Evolutionary conservation across 768 basidiomycete species (phyloP), one percentile per base, ranked within the genome.

Genomic region (Rhodotorula toruloides): DNA sequence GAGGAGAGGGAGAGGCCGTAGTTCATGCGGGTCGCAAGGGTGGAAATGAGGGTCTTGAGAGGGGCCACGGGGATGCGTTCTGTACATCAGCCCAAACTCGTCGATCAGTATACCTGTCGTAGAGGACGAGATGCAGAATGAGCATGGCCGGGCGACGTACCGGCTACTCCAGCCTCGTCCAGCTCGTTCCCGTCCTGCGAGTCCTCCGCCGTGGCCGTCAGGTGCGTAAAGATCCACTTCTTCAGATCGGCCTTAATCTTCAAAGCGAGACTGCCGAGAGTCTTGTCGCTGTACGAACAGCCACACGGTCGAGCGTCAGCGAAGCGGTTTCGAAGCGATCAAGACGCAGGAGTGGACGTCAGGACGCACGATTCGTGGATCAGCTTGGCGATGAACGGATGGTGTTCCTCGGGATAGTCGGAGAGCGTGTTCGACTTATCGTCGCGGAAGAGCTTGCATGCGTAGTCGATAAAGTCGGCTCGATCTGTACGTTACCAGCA

Each of bases 361-460:
- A 8, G 25, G 17, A 44, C 80, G 58, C 55, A 90, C 91, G 90
- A 91, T 79, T 94, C 91, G 70, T 91, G 88, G 1, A 84, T 84
- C 46, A 91, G 77, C 76, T 91, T 91, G 10, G 85, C 90, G 71
- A 94, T 83, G 32, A 93, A 78, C 2, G 89, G 84, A 68, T 79
- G 81, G 75, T 91, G 82, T 66, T 87, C 84, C 8, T 86, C 83
- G 1, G 90, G 87, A 55, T 91, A 82, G 11, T 73, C 75, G 13
- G 75, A 75, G 36, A 92, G 77, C n/a, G 85, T 81, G 2, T 80
- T 77, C 25, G 82, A 80, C 56, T 81, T n/a, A 29, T 53, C 77
- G 21, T 77, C 78, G 52, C 80, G 77, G 31, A 84, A 78, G 59
- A 82, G 81, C 48, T 81, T 78, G 68, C 87, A 83, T 0, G 90